These are phyloP conservation scores for Salix exigua DNA, from an alignment of 345 rosid species.

Conservation along the genomic window DNA sequence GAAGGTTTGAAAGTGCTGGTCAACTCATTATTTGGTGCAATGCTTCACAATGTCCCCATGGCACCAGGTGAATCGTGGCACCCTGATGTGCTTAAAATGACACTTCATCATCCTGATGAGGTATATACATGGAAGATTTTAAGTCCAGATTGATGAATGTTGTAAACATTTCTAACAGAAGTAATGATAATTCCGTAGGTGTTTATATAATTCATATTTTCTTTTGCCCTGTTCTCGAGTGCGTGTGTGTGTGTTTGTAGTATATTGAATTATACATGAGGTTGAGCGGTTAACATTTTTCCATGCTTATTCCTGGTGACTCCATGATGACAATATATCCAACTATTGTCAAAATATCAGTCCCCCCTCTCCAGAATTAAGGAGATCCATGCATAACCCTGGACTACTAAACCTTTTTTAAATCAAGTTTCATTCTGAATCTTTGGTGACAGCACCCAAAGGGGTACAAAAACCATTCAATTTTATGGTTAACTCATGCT, in stretches of 20 bases:
- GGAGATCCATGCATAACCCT: background rate
- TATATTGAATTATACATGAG: too few species aligned
- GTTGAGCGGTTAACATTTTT: too few species aligned
- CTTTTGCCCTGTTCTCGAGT: too few species aligned
- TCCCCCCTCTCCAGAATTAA: background rate
- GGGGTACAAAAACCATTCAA: background rate
- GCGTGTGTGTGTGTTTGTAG: too few species aligned
- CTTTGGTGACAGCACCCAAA: background rate
- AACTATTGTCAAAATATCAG: background rate
- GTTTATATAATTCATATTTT: background rate
- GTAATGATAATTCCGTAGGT: background rate
- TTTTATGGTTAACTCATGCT: background rate
- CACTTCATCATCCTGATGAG: constrained; percentile 89
- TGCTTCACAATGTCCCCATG: constrained; percentile 52
- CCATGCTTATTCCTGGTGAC: too few species aligned
- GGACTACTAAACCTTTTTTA: background rate
- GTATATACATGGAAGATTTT: constrained; percentile 32
- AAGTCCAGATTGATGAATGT: background rate
- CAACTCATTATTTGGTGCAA: constrained; percentile 78
- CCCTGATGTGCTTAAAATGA: constrained; percentile 78
- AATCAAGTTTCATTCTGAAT: background rate
- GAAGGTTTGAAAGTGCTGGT: constrained; percentile 80
- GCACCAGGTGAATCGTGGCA: constrained; percentile 97
- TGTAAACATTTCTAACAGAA: background rate
- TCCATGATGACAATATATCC: too few species aligned